phyloP scores from a whole-genome alignment of 768 basidiomycete genomes.

The Calocybe indica region DNA sequence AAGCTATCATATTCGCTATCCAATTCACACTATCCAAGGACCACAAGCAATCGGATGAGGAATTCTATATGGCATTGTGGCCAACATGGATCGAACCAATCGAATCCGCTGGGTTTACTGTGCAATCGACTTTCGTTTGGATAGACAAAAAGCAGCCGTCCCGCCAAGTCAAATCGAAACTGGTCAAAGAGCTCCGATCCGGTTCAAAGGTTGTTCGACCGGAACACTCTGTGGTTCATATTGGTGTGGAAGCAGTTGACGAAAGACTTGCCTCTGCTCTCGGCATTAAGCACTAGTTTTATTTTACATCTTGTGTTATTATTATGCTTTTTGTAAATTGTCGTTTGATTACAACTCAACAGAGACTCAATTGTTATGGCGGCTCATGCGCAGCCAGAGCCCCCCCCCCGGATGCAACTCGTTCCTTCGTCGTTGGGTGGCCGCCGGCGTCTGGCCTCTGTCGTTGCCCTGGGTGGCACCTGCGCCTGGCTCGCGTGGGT shows the following conservation, averaged over 20 bases:
- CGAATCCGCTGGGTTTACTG: slow-evolving; percentile 7
- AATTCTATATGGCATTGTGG: slow-evolving; percentile 9
- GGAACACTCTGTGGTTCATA: slow-evolving; percentile 9
- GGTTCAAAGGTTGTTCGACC: slow-evolving; percentile 6
- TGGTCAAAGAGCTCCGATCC: slow-evolving; percentile 7
- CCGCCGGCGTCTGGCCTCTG: no score
- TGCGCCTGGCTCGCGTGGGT: no score
- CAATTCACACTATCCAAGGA: slow-evolving; percentile 11
- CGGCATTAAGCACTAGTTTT: slow-evolving; percentile 4
- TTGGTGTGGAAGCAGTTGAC: slow-evolving; percentile 9
- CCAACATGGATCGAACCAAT: slow-evolving; percentile 5
- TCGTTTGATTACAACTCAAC: no score
- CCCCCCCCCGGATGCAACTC: no score
- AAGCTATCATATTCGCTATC: slow-evolving; percentile 9
- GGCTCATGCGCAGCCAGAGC: no score
- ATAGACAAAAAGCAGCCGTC: slow-evolving; percentile 10
- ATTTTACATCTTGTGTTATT: no score
- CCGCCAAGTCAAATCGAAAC: slow-evolving; percentile 3
- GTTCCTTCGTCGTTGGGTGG: no score
- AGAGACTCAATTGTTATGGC: no score
- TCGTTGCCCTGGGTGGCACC: no score
- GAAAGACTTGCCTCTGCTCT: slow-evolving; percentile 8
- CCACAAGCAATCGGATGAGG: slow-evolving; percentile 9
- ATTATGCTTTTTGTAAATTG: no score
- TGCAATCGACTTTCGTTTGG: slow-evolving; percentile 11